Conservation (phyloP, 176 grass and related monocot genomes). For the Lolium multiflorum region DNA sequence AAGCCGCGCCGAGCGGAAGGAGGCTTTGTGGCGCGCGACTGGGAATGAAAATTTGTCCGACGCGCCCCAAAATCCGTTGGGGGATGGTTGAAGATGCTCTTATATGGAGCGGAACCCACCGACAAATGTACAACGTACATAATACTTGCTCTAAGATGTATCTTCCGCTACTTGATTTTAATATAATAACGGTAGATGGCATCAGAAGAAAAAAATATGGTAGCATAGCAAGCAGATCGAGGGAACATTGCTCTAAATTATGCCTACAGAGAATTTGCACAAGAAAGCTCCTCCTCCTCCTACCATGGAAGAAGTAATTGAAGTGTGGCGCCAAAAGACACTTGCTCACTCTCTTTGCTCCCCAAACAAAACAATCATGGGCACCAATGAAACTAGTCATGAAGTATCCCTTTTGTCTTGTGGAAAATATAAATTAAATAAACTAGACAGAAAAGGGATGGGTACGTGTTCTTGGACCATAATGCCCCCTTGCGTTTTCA, state of each 20-base stretch:
- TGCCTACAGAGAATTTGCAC: not conserved
- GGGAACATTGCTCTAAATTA: not conserved
- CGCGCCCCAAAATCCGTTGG: too few relatives aligned
- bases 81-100: too few relatives aligned
- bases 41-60: too few relatives aligned
- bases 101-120: not conserved
- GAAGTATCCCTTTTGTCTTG: conserved; percentile 7
- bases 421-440: not conserved
- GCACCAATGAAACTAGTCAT: conserved; percentile 15
- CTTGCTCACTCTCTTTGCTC: not conserved
- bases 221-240: not conserved
- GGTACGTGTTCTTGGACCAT: conserved; percentile 8
- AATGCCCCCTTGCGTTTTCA: conserved; percentile 8
- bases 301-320: not conserved
- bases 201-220: too few relatives aligned
- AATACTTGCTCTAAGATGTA: too few relatives aligned
- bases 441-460: not conserved
- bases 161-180: too few relatives aligned
- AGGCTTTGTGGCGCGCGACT: too few relatives aligned
- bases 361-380: conserved; percentile 24
- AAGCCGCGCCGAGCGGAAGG: too few relatives aligned
- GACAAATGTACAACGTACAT: not conserved
- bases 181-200: too few relatives aligned
- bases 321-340: not conserved
- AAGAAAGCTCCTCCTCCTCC: not conserved